Evolutionary conservation across 192 early-diverging fungal genomes (phyloP), one percentile per base, ranked within the genome.

Genomic region (Backusella luteola): DNA sequence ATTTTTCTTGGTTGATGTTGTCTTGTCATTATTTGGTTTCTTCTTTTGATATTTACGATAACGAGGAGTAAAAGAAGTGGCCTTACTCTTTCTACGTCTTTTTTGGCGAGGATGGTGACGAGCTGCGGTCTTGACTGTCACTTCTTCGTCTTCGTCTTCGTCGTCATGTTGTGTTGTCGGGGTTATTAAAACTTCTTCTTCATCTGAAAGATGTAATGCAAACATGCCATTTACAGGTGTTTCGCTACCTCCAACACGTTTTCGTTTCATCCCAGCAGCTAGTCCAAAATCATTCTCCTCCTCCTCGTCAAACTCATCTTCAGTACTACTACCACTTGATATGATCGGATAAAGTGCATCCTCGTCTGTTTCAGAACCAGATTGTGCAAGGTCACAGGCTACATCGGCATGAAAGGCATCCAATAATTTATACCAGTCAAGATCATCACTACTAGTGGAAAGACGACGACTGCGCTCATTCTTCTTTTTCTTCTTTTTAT

Each of bases 11-110:
- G 6, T 29, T 4, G 56, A 12, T 29, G 56, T 29, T 23, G 23
- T 63, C 56, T 26, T 63, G 56, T 63, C 56, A 41, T 69, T 69
- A 69, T 69, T 38, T 38, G 68, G n/a, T 26, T 68, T 67, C 21
- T 75, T 59, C 17, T 75, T 75, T 42, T 75, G 74, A 26, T 75
- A 68, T 44, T 75, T 75, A 17, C 52, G 52, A 44, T 75, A 75
- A n/a, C 73, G 73, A 34, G 70, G 70, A 8, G 56, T 66, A 36
- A 74, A 74, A 32, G 56, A 39, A 21, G 38, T 42, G 6, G 74
- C 36, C 41, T 66, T 63, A n/a, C 39, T 66, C 32, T 66, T 66
- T 42, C 67, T 75, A 4, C 74, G 74, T 32, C 74, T 38, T 39
- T 66, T 63, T 34, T 67, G 66, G 5, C 53, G 34, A 44, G 66